Base-by-base conservation (phyloP, 441 rosid species). In the Croton setiger region DNA sequence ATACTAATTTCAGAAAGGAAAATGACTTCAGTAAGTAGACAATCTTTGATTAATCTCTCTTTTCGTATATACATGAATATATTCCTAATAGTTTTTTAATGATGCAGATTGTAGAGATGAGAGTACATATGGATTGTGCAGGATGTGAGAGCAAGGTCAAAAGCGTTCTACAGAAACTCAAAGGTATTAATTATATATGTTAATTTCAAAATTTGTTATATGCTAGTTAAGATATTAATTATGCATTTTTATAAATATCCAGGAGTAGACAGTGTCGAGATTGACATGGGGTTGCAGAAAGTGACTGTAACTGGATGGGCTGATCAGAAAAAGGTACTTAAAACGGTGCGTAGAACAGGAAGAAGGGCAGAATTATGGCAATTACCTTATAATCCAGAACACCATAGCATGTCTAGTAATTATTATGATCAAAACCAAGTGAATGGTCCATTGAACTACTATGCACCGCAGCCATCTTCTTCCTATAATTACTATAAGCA, bases 311-410 rank as follows among this genome's bases (percentile, higher is more conserved):
- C 78, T 2, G 96, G 96, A 35, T 87, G 83, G 72, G 89, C 87
- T 0, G 92, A 90, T 69, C 93, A 82, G 58, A 92, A 90, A 78
- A 90, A 88, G 68, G 84, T 92, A 35, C 80, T 92, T 0, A 87
- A 86, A 72, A 77, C 80, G 5, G 95, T 85, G 6, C 75, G 98
- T 44, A 84, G 78, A 71, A 87, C 92, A 0, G 96, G 95, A 0
- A 71, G 90, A 68, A 74, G 95, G 65, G 98, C 92, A 0, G 98
- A 92, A 82, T 81, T 92, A 39, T 92, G 95, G 98, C 93, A 86
- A 72, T 69, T 87, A 23, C 93, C 95, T 0, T 84, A 76, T 70
- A 86, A 81, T 66, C 92, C 92, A 13, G 81, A 80, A 7, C 75
- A 80, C 23, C 49, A 73, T 17, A 69, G 69, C 73, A 49, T 51